These are phyloP conservation scores for Penicillium capsulatum DNA, from an alignment of 2,329 filamentous ascomycete species.

Conservation along the genomic window DNA sequence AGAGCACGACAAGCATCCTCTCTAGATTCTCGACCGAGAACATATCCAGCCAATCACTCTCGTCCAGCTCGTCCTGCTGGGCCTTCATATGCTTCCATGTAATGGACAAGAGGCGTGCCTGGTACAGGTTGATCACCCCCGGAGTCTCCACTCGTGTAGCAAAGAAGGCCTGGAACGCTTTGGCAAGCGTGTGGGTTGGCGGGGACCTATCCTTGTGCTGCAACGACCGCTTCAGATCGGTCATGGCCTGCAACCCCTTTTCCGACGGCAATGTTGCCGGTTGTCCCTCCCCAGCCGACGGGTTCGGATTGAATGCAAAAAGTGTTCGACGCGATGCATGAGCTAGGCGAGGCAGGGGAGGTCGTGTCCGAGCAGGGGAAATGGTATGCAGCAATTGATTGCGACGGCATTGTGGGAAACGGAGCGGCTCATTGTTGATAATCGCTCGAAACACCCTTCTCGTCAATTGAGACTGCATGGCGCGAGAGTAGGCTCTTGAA, in stretches of 20 bases:
- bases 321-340: conserved; percentile 31
- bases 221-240: conserved; percentile 62
- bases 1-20: conserved; percentile 39
- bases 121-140: conserved; percentile 58
- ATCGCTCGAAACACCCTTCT: conserved; percentile 44
- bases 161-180: conserved; percentile 64
- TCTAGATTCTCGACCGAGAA: conserved; percentile 40
- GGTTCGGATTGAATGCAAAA: conserved; percentile 30
- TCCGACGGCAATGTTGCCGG: conserved; percentile 55
- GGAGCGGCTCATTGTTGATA: conserved; percentile 43
- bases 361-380: conserved; percentile 29
- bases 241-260: conserved; percentile 64
- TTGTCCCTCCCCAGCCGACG: conserved; percentile 51
- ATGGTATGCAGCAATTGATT: conserved; percentile 31
- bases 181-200: conserved; percentile 56
- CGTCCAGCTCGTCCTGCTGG: conserved; percentile 29
- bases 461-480: conserved; percentile 45
- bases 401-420: conserved; percentile 36
- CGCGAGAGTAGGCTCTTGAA: neutral
- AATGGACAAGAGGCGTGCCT: conserved; percentile 58
- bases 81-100: conserved; percentile 60
- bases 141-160: conserved; percentile 48
- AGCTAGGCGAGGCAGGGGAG: conserved; percentile 32
- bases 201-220: conserved; percentile 63
- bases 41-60: conserved; percentile 33